Evolutionary conservation across 192 early-diverging fungal species (phyloP), one percentile per base, ranked within the genome.

Genomic region (Podochytrium sp.): DNA sequence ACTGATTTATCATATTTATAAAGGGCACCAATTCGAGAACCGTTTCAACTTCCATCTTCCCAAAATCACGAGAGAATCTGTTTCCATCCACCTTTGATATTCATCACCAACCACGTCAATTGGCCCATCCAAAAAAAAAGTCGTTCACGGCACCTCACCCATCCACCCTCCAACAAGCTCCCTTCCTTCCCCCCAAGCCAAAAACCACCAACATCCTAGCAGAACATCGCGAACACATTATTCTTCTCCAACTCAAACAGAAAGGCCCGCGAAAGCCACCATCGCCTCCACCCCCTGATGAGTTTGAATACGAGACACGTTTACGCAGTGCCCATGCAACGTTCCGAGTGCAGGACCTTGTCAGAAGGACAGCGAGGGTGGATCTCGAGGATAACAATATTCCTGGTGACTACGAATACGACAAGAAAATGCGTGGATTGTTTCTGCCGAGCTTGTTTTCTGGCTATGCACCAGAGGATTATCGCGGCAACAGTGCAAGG

Each of bases 371-470:
- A n/a, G 55, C 68, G 74, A 32, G 41, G 18, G 41, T 43, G 7
- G 55, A 58, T 5, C 35, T 42, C 29, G 74, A 75, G 35, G n/a
- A n/a, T n/a, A n/a, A n/a, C n/a, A n/a, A n/a, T n/a, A n/a, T n/a
- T n/a, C 34, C n/a, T n/a, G 40, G 16, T 20, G 74, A 75, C 39
- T n/a, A n/a, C n/a, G 63, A 75, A 41, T 75, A 56, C 47, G 65
- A 75, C 2, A 41, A 51, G 30, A 10, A 51, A 32, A 75, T 75
- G 74, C 29, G 74, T 5, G 27, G 32, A 1, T 55, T 75, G 52
- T 75, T 75, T 47, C 39, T 75, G 27, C 74, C 74, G 34, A 57
- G 51, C 18, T 41, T 75, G 62, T 75, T 75, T 59, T 53, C 74
- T 4, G 64, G 63, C 2, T 43, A 75, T 37, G 50, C 20, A 52